phyloP scores from a whole-genome alignment of 169 alveolate genomes.

The Plasmodium vivax region DNA sequence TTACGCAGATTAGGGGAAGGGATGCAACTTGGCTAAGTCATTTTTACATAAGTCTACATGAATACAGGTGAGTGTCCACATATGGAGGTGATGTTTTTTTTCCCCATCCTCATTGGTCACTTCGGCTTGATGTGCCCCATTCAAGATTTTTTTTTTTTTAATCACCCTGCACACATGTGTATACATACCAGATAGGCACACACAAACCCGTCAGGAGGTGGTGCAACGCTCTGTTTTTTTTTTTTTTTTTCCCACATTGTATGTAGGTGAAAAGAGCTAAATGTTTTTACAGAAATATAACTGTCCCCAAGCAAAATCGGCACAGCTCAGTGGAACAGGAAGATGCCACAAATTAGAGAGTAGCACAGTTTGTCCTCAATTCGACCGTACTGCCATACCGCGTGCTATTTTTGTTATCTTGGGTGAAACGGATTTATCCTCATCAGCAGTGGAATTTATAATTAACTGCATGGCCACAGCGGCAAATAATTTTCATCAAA shows the following conservation, averaged over 20 bases:
- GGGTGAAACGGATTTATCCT: not conserved
- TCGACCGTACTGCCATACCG: not conserved
- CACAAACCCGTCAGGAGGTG: not conserved
- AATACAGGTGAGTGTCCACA: not conserved
- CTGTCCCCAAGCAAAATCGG: not conserved
- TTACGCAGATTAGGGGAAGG: not conserved
- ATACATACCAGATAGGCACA: not conserved
- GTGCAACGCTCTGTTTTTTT: not conserved
- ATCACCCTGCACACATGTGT: conserved; percentile 1
- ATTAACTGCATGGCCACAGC: not conserved
- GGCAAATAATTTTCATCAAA: not conserved
- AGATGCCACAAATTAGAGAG: not conserved
- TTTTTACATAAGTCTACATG: not conserved
- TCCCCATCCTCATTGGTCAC: not conserved
- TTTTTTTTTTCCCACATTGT: not conserved
- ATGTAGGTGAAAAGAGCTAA: not conserved
- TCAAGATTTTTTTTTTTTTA: not conserved
- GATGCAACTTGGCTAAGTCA: not conserved
- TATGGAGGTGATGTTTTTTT: not conserved
- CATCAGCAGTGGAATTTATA: not conserved
- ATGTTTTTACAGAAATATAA: not conserved
- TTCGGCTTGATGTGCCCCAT: not conserved
- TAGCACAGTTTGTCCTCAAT: not conserved
- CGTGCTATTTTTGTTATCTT: not conserved
- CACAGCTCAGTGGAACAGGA: not conserved